Conservation (phyloP, 805 yeast genomes). For the Saturnispora silvae region DNA sequence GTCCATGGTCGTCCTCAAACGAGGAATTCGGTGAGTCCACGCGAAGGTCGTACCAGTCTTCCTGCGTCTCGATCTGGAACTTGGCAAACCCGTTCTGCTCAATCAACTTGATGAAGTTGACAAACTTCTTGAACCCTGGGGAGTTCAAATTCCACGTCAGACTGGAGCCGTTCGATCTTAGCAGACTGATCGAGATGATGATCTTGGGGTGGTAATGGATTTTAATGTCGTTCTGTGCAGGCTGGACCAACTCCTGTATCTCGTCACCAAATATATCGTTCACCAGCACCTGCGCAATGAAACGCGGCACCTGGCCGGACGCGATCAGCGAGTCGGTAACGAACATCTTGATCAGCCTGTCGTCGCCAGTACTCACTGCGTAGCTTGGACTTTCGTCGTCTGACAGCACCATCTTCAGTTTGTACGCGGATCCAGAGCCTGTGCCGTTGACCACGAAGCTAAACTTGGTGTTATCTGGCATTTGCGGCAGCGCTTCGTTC, state of each 20-base stretch:
- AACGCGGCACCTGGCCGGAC: constrained; percentile 26
- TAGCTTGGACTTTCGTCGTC: constrained; percentile 17
- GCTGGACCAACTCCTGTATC: constrained; percentile 12
- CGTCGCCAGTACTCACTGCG: constrained; percentile 30
- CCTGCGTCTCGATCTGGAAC: constrained; percentile 69
- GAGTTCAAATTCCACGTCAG: constrained; percentile 60
- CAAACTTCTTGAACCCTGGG: constrained; percentile 24
- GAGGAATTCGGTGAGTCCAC: constrained; percentile 17
- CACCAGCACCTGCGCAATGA: constrained; percentile 28
- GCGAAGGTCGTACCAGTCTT: constrained; percentile 53
- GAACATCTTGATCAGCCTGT: constrained; percentile 25
- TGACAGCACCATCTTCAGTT: constrained; percentile 20
- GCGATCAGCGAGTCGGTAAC: constrained; percentile 22
- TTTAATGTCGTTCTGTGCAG: constrained; percentile 19
- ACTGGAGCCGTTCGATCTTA: constrained; percentile 59
- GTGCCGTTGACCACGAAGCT: no score
- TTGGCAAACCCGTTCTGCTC: constrained; percentile 47
- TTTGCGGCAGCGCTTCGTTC: constrained; percentile 19
- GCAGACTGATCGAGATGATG: constrained; percentile 65
- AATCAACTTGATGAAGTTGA: constrained; percentile 37
- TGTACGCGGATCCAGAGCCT: no score
- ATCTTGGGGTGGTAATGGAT: constrained; percentile 53
- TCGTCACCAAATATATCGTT: constrained; percentile 27
- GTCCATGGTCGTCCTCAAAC: constrained; percentile 20
- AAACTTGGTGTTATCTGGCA: no score